Evolutionary conservation across 139 green algal genomes (phyloP).

Genomic region (Auxenochlorella protothecoides): DNA sequence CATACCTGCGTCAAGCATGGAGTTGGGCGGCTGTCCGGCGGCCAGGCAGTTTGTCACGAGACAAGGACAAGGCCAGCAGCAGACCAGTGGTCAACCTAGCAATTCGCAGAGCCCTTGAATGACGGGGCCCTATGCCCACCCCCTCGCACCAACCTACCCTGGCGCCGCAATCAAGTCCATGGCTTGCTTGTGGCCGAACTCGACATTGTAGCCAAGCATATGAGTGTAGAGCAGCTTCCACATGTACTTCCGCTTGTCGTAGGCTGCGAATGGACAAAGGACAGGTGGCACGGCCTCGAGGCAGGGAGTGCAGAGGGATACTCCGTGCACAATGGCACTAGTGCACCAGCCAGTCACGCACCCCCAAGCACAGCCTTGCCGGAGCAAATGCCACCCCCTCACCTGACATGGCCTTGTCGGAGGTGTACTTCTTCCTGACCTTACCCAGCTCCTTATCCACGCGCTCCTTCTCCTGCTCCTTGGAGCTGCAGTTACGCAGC

Average conservation of each 20-base stretch:
- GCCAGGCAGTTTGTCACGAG: neutral
- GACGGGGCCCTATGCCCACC: no score
- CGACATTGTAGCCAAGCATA: constrained; percentile 97
- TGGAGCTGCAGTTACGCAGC: constrained; percentile 77
- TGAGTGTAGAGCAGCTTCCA: constrained; percentile 99
- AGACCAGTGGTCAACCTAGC: neutral
- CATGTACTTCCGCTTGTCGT: constrained; percentile 98
- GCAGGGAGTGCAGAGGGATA: neutral
- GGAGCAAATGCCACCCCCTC: neutral
- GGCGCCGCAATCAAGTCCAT: constrained; percentile 80
- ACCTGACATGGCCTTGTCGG: constrained; percentile 49
- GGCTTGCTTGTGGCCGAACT: constrained; percentile 97
- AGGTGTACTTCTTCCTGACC: constrained; percentile 89
- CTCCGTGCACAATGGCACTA: neutral
- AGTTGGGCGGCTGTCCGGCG: no score
- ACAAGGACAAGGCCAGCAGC: neutral
- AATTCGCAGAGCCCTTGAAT: neutral
- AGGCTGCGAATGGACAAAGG: constrained; percentile 40
- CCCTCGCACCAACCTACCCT: constrained; percentile 50
- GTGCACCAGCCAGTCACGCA: neutral
- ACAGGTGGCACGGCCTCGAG: neutral
- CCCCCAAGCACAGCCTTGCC: neutral
- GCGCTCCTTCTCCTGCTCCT: constrained; percentile 78
- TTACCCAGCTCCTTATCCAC: constrained; percentile 98
- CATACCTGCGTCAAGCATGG: constrained; percentile 47